A percentile compares a stretch with the other conserved stretches of the same genome.
These are phyloP conservation scores for Kodamaea arcana DNA, from an alignment of 1,139 yeast genomes.

Conservation along the genomic window DNA sequence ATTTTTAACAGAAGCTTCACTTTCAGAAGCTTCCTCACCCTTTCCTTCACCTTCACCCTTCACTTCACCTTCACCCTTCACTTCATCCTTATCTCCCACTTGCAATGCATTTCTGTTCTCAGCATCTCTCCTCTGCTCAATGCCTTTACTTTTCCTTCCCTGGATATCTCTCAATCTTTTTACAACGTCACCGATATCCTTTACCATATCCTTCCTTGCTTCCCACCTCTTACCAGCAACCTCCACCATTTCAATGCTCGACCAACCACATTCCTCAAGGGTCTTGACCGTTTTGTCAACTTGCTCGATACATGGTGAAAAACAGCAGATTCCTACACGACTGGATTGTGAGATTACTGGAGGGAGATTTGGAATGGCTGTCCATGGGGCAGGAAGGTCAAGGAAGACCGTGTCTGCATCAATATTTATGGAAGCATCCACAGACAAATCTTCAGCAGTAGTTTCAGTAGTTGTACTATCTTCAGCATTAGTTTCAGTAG, in stretches of 20 bases:
- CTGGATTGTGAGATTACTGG: constrained; percentile 53
- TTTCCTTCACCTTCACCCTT: background rate
- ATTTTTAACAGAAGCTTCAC: constrained; percentile 9
- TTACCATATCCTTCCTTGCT: constrained; percentile 84
- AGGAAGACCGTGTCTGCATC: constrained; percentile 58
- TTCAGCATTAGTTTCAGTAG: constrained; percentile 22
- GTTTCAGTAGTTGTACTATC: constrained; percentile 31
- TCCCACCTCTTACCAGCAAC: constrained; percentile 86
- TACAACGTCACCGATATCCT: constrained; percentile 76
- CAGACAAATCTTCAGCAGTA: background rate
- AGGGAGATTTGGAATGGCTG: constrained; percentile 76
- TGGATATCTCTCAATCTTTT: constrained; percentile 79
- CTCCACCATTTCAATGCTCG: constrained; percentile 90
- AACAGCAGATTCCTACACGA: constrained; percentile 77
- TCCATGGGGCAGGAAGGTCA: constrained; percentile 97
- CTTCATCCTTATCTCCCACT: too few species aligned
- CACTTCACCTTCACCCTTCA: constrained; percentile 2
- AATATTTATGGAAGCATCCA: constrained; percentile 13
- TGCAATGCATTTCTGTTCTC: too few species aligned
- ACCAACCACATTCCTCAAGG: constrained; percentile 76
- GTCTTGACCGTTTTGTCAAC: constrained; percentile 81
- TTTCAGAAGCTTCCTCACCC: constrained; percentile 1
- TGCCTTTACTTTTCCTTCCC: constrained; percentile 67
- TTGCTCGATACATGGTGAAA: constrained; percentile 97
- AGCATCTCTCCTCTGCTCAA: constrained; percentile 51